These are phyloP conservation scores for Candida sanyaensis DNA, from an alignment of 1,139 yeast genomes.

Conservation along the genomic window DNA sequence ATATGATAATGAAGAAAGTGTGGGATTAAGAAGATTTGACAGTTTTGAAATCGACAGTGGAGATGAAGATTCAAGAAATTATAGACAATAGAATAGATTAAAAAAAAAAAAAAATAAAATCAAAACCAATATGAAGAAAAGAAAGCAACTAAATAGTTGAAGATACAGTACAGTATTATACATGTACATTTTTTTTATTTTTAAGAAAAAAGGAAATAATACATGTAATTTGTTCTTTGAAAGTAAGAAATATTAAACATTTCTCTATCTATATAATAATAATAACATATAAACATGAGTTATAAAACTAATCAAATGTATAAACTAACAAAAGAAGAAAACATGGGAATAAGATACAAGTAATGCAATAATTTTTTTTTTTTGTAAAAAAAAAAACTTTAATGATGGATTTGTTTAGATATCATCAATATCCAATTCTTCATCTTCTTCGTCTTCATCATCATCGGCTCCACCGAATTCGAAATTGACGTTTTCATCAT, in stretches of 20 bases:
- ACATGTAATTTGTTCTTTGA: neutral
- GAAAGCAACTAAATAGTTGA: neutral
- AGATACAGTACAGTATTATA: neutral
- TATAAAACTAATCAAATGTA: neutral
- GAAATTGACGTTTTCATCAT: conserved; percentile 96
- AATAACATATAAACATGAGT: neutral
- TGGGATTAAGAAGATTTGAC: conserved; percentile 62
- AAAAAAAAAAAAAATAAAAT: neutral
- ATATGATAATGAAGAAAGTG: conserved; percentile 50
- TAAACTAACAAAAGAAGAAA: neutral
- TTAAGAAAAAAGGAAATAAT: neutral
- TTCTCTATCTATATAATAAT: conserved; percentile 6
- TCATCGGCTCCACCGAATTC: conserved; percentile 97
- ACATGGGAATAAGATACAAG: conserved; percentile 1
- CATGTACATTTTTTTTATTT: neutral
- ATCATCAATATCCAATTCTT: conserved; percentile 81
- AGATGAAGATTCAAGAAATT: conserved; percentile 23
- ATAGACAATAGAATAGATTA: conserved; percentile 8
- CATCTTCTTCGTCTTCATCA: conserved; percentile 64
- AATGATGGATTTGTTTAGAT: conserved; percentile 42
- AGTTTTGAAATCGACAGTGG: conserved; percentile 59
- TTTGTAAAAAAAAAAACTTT: neutral
- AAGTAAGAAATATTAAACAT: neutral
- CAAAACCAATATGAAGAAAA: neutral
- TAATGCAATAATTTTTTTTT: conserved; percentile 1